Conservation (phyloP, 345 rosid species). For the Sisymbrium irio region DNA sequence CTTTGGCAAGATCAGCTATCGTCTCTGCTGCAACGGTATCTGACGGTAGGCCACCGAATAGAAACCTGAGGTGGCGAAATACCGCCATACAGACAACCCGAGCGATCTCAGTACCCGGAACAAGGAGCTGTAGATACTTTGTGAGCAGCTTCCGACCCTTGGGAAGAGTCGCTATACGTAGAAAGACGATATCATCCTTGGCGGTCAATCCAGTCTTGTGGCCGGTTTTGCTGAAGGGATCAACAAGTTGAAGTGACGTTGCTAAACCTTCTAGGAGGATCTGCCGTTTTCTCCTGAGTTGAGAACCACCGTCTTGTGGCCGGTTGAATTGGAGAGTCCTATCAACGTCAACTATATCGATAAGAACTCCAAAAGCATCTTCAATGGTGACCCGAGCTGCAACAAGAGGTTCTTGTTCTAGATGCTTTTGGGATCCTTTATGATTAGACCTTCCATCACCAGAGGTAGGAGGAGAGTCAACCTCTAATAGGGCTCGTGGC, state of each 20-base stretch:
- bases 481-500: conserved; percentile 74
- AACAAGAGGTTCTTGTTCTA: conserved; percentile 93
- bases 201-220: conserved; percentile 47
- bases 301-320: conserved; percentile 82
- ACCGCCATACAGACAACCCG: conserved; percentile 89
- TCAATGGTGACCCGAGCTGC: conserved; percentile 94
- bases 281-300: conserved; percentile 71
- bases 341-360: conserved; percentile 87
- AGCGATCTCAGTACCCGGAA: conserved; percentile 80
- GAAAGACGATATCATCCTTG: conserved; percentile 78
- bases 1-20: conserved; percentile 54
- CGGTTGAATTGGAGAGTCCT: conserved; percentile 64
- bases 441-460: conserved; percentile 61
- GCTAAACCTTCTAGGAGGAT: conserved; percentile 80
- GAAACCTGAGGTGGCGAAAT: conserved; percentile 86
- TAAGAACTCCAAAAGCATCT: conserved; percentile 69
- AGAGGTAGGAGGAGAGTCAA: conserved; percentile 52
- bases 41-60: conserved; percentile 76
- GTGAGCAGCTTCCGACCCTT: conserved; percentile 77
- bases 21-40: conserved; percentile 69
- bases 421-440: conserved; percentile 57
- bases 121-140: conserved; percentile 68
- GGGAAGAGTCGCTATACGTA: conserved; percentile 72
- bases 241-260: conserved; percentile 84
- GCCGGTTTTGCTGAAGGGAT: conserved; percentile 73